Percentiles rank a stretch among this genome's conserved stretches.
Conservation (phyloP, 1,284 basidiomycete genomes). For the Wallemia mellicola region DNA sequence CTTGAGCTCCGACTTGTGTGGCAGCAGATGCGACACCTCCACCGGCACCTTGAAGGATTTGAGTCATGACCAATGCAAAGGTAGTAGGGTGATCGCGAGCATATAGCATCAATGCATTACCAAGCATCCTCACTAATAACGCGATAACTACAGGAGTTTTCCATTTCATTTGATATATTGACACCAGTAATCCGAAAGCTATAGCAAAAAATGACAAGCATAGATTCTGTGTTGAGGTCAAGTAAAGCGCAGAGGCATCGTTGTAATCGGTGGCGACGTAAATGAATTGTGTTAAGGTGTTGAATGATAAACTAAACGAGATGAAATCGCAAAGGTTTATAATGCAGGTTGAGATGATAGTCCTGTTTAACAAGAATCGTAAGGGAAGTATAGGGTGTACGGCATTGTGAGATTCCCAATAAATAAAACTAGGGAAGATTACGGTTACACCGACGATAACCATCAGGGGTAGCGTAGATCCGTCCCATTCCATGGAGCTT, state of each 20-base stretch:
- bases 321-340: slow-evolving; percentile 1
- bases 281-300: background rate
- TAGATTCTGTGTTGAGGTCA: background rate
- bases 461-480: background rate
- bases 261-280: background rate
- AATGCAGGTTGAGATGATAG: background rate
- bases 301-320: background rate
- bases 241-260: background rate
- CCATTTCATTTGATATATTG: background rate
- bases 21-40: slow-evolving; percentile 43
- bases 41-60: slow-evolving; percentile 44
- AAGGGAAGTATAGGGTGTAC: background rate
- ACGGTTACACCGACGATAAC: background rate
- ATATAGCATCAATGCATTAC: background rate
- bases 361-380: background rate
- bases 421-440: background rate
- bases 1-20: slow-evolving; percentile 45
- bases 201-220: background rate
- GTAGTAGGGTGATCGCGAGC: background rate
- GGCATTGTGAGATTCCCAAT: background rate
- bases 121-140: background rate
- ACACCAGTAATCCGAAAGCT: background rate
- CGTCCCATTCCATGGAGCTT: background rate
- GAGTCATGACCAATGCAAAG: slow-evolving; percentile 14
- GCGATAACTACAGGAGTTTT: background rate